Conservation (phyloP, 352 stramenopile genomes). For the Pythium pectinolyticum region DNA sequence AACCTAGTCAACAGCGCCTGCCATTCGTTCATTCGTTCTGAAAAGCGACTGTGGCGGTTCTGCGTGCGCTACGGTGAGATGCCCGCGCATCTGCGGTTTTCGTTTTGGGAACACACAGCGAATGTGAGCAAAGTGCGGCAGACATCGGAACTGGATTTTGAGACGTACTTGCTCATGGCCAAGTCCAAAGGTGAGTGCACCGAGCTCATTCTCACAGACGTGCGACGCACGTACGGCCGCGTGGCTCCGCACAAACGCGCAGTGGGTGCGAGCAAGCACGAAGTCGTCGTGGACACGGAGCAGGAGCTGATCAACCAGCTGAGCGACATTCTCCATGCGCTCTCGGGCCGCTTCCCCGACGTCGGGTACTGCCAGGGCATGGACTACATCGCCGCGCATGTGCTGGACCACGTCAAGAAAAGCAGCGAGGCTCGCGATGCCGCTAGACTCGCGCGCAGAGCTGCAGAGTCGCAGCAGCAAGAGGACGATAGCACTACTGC, state of each 20-base stretch:
- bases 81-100: conserved; percentile 50
- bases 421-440: conserved; percentile 44
- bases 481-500: neutral
- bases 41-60: conserved; percentile 75
- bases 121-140: conserved; percentile 45
- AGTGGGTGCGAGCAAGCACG: conserved; percentile 49
- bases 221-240: conserved; percentile 77
- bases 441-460: conserved; percentile 14
- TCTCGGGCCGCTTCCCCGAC: conserved; percentile 75
- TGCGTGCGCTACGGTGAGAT: conserved; percentile 80
- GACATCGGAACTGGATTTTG: conserved; percentile 70
- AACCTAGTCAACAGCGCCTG: conserved; percentile 57
- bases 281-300: conserved; percentile 52
- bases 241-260: conserved; percentile 78
- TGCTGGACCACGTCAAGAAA: conserved; percentile 83
- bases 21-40: conserved; percentile 61
- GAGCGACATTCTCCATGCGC: conserved; percentile 76
- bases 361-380: conserved; percentile 89
- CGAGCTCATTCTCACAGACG: conserved; percentile 83
- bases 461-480: neutral
- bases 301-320: conserved; percentile 76
- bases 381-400: conserved; percentile 84
- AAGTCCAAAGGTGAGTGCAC: conserved; percentile 83
- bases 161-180: conserved; percentile 84
- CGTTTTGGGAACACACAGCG: conserved; percentile 72